Conservation (phyloP, 2,329 filamentous ascomycete genomes). For the Elsinoe arachidis region DNA sequence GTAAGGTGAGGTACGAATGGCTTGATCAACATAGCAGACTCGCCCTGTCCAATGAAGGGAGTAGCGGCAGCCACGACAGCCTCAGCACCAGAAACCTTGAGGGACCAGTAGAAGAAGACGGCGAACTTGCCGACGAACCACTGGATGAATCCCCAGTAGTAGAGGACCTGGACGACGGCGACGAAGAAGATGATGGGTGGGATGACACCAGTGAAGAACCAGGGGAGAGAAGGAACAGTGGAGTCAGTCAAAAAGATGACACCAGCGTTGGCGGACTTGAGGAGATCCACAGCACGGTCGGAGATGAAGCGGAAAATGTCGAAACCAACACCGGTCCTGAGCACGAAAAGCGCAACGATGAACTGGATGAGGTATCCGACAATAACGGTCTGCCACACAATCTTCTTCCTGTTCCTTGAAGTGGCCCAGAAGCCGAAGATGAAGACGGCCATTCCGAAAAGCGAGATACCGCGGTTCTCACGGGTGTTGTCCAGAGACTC, state of each 20-base stretch:
- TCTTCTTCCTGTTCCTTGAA: constrained; percentile 57
- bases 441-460: constrained; percentile 69
- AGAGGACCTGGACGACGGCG: constrained; percentile 77
- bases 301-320: constrained; percentile 91
- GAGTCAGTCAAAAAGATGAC: constrained; percentile 55
- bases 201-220: constrained; percentile 73
- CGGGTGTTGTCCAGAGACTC: constrained; percentile 70
- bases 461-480: constrained; percentile 67
- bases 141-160: constrained; percentile 71
- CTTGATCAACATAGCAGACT: constrained; percentile 85
- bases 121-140: constrained; percentile 88
- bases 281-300: constrained; percentile 59
- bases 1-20: constrained; percentile 82
- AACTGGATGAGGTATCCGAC: constrained; percentile 85
- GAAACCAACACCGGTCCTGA: constrained; percentile 68
- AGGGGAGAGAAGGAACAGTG: constrained; percentile 31
- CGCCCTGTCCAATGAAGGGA: constrained; percentile 88
- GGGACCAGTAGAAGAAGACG: constrained; percentile 81
- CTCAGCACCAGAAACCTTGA: constrained; percentile 81
- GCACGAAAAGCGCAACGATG: constrained; percentile 77
- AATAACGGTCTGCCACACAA: constrained; percentile 52
- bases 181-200: constrained; percentile 96
- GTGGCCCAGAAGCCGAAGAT: constrained; percentile 59
- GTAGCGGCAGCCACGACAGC: constrained; percentile 90
- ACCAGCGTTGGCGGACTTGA: constrained; percentile 68